Percentiles rank a stretch among this genome's conserved stretches.
phyloP scores from a whole-genome alignment of 2,329 filamentous ascomycete species.

The Intubia oerlemansii region DNA sequence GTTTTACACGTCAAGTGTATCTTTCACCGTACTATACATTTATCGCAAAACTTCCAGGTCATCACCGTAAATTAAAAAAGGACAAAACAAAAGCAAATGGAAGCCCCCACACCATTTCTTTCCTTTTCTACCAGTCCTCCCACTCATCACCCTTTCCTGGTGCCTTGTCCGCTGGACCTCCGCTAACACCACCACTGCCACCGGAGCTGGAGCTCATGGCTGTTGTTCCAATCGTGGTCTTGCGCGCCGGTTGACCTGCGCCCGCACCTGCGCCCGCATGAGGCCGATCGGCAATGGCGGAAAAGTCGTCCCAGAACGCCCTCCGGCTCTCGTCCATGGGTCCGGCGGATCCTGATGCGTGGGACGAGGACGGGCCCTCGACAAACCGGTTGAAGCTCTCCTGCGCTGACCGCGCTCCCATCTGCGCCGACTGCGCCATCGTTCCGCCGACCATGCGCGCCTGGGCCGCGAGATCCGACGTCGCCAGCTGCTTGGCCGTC shows the following conservation, averaged over 20 bases:
- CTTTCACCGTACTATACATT: no score
- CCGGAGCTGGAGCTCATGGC: constrained; percentile 30
- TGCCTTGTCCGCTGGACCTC: constrained; percentile 8
- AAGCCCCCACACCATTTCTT: no score
- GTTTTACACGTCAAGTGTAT: no score
- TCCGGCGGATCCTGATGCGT: constrained; percentile 13
- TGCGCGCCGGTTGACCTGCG: constrained; percentile 14
- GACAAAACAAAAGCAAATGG: no score
- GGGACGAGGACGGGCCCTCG: constrained; percentile 34
- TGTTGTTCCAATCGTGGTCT: constrained; percentile 30
- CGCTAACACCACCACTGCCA: constrained; percentile 4
- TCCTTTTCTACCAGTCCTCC: constrained; percentile 50
- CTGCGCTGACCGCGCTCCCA: constrained; percentile 53
- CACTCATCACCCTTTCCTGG: constrained; percentile 33
- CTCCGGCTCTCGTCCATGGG: constrained; percentile 42
- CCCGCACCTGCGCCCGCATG: constrained; percentile 18
- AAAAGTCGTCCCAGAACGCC: constrained; percentile 87
- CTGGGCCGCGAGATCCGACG: constrained; percentile 55
- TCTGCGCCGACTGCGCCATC: constrained; percentile 42
- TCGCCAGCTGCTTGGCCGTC: constrained; percentile 70
- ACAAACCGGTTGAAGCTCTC: constrained; percentile 74
- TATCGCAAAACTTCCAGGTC: no score
- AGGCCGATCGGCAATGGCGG: constrained; percentile 38
- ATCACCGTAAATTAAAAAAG: no score
- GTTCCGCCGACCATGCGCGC: constrained; percentile 40